Evolutionary conservation across 139 green algal species (phyloP).

Genomic region (Chlorella vulgaris): DNA sequence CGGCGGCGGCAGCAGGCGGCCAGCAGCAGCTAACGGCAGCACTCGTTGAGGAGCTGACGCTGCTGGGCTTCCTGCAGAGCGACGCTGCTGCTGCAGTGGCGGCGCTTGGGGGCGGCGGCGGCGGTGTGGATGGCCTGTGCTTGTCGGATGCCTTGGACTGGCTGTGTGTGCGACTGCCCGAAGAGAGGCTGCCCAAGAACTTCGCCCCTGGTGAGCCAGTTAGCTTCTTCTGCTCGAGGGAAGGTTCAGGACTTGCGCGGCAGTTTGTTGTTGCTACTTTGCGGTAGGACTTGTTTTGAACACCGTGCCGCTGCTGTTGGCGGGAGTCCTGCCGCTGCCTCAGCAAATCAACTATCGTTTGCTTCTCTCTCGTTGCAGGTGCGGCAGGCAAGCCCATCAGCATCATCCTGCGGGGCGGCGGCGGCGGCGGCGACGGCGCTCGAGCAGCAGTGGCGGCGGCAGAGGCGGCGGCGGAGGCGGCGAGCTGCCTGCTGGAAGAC

Average conservation of each 20-base stretch:
- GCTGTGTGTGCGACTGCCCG: conserved; percentile 71
- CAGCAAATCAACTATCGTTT: too few species aligned
- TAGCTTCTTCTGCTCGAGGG: not conserved
- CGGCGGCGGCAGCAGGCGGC: not conserved
- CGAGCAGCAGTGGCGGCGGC: not conserved
- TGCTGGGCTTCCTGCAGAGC: conserved; percentile 59
- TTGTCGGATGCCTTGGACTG: conserved; percentile 71
- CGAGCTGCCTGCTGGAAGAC: conserved; percentile 17
- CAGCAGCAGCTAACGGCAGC: not conserved
- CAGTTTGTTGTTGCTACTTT: not conserved
- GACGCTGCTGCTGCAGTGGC: conserved; percentile 50
- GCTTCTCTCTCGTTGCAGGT: conserved; percentile 28
- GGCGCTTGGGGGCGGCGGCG: not conserved
- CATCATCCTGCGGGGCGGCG: conserved; percentile 27
- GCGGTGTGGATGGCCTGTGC: conserved; percentile 6
- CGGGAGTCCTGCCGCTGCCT: conserved; percentile 2
- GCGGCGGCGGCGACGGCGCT: not conserved
- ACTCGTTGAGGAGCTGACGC: conserved; percentile 45
- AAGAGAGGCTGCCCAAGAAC: conserved; percentile 62
- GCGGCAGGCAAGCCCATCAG: conserved; percentile 50
- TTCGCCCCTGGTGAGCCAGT: conserved; percentile 58
- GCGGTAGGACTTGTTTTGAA: not conserved
- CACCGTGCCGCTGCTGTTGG: not conserved
- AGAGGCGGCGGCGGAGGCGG: conserved; percentile 2
- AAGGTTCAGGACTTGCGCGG: too few species aligned